phyloP scores from a whole-genome alignment of 2,329 filamentous ascomycete species.

The Pyrenophora graminea region DNA sequence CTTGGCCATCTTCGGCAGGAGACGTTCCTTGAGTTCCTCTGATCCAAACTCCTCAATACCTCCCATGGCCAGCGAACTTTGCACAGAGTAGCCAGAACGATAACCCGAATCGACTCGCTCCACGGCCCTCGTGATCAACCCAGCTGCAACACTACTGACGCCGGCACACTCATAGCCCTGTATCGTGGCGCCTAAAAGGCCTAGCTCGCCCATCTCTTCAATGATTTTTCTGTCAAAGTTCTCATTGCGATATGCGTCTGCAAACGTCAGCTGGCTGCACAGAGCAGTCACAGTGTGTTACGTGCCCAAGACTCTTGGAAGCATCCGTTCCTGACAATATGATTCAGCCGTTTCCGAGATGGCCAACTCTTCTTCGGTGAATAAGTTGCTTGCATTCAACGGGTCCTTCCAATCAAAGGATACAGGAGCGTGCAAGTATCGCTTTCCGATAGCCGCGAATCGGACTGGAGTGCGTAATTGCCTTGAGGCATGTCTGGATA shows the following conservation, averaged over 20 bases:
- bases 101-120: constrained; percentile 92
- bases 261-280: constrained; percentile 10
- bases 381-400: constrained; percentile 70
- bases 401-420: constrained; percentile 92
- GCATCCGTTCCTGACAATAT: constrained; percentile 89
- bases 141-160: constrained; percentile 84
- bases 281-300: constrained; percentile 2
- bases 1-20: constrained; percentile 78
- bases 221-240: constrained; percentile 84
- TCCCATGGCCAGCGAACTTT: constrained; percentile 91
- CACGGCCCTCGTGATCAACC: constrained; percentile 85
- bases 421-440: constrained; percentile 50
- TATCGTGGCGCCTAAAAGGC: constrained; percentile 84
- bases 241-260: constrained; percentile 85
- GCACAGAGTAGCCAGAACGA: constrained; percentile 89
- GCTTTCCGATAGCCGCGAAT: constrained; percentile 40
- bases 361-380: constrained; percentile 88
- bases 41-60: constrained; percentile 86
- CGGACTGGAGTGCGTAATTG: constrained; percentile 42
- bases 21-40: constrained; percentile 84
- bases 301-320: constrained; percentile 81
- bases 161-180: constrained; percentile 88
- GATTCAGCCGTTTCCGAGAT: constrained; percentile 88
- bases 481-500: constrained; percentile 47
- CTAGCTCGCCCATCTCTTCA: constrained; percentile 88